Percentiles rank a stretch among this genome's conserved stretches.
These are phyloP conservation scores for Wallemia hederae DNA, from an alignment of 1,284 basidiomycete genomes.

Conservation along the genomic window DNA sequence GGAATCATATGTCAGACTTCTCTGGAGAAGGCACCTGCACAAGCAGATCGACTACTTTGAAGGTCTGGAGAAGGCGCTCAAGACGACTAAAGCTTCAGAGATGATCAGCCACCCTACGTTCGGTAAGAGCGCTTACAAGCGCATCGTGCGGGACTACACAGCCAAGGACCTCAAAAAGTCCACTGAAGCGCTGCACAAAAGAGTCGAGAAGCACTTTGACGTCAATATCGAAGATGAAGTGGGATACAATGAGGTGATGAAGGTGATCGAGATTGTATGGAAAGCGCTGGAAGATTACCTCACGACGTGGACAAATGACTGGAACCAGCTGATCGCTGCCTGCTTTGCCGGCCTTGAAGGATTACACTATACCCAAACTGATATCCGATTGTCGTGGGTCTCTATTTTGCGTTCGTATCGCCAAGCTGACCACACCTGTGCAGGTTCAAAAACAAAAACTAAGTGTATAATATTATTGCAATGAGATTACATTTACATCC, in stretches of 20 bases:
- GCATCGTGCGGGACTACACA: constrained; percentile 55
- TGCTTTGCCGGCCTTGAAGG: constrained; percentile 31
- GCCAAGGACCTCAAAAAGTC: constrained; percentile 58
- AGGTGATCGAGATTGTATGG: constrained; percentile 56
- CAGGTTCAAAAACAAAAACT: neutral
- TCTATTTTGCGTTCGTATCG: too few relatives aligned
- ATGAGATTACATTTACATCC: neutral
- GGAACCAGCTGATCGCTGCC: constrained; percentile 33
- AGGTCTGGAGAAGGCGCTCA: constrained; percentile 55
- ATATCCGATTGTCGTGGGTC: neutral
- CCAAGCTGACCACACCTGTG: too few relatives aligned
- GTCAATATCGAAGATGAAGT: constrained; percentile 20
- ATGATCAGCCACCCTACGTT: constrained; percentile 47
- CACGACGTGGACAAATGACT: constrained; percentile 36
- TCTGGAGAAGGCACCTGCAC: constrained; percentile 56
- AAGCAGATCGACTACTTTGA: constrained; percentile 86
- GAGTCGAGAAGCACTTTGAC: constrained; percentile 86
- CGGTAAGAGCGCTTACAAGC: constrained; percentile 45
- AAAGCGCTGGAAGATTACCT: constrained; percentile 58
- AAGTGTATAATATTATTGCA: neutral
- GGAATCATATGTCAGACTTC: constrained; percentile 51
- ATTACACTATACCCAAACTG: neutral
- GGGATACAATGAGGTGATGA: constrained; percentile 20
- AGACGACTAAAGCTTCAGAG: constrained; percentile 50
- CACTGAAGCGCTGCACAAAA: constrained; percentile 46